Evolutionary conservation across 257 asterid genomes (phyloP).

Genomic region (Paraleonurus japonicus): DNA sequence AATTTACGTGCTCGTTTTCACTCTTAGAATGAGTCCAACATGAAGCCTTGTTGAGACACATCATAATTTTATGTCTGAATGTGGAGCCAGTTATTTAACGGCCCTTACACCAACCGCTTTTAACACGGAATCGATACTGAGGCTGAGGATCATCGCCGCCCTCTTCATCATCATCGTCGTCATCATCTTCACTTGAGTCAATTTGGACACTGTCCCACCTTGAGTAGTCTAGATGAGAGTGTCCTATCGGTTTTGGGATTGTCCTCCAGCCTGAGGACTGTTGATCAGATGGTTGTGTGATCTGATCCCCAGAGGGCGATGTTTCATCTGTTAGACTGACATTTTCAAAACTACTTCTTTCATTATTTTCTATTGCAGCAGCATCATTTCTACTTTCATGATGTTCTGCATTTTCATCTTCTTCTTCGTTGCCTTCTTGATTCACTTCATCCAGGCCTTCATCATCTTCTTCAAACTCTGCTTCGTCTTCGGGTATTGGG

Average conservation of each 20-base stretch:
- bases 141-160: conserved; percentile 43
- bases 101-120: conserved; percentile 79
- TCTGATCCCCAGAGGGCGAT: conserved; percentile 27
- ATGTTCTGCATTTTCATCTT: conserved; percentile 32
- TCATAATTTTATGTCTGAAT: background rate
- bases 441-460: conserved; percentile 33
- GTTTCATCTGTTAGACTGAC: conserved; percentile 29
- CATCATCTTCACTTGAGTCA: conserved; percentile 80
- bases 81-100: conserved; percentile 46
- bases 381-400: conserved; percentile 27
- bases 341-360: conserved; percentile 18
- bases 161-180: conserved; percentile 50
- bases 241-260: conserved; percentile 88
- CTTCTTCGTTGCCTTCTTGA: conserved; percentile 23
- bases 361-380: conserved; percentile 24
- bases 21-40: background rate
- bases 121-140: conserved; percentile 85
- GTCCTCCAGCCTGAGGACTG: conserved; percentile 65
- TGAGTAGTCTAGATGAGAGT: conserved; percentile 91
- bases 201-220: conserved; percentile 91
- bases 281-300: conserved; percentile 34
- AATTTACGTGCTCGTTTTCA: conserved; percentile 3
- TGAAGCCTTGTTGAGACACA: background rate
- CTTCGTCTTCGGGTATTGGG: conserved; percentile 93
- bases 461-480: conserved; percentile 72